phyloP scores from a whole-genome alignment of 768 basidiomycete species.

The Chalciporus sphaerocephalus region DNA sequence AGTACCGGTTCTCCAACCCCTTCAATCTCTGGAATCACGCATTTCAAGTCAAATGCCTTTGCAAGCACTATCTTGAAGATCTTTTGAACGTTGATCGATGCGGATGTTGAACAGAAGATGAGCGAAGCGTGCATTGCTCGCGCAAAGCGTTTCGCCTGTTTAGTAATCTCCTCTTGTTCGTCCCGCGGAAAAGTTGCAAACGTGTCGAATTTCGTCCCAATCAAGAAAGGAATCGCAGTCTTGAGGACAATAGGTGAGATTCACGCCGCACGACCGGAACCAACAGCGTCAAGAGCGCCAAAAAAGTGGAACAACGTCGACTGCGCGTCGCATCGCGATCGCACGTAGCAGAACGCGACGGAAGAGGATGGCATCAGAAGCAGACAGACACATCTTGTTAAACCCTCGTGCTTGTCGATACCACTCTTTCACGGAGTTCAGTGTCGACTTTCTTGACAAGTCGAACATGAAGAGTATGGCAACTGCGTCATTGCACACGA shows the following conservation, averaged over 20 bases:
- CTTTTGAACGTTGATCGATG: conserved; percentile 99
- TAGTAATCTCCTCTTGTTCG: conserved; percentile 99
- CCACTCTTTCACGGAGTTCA: conserved; percentile 99
- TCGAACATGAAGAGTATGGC: conserved; percentile 99
- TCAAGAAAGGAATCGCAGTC: conserved; percentile 98
- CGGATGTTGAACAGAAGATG: conserved; percentile 98
- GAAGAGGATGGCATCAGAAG: not conserved
- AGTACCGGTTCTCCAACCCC: conserved; percentile 94
- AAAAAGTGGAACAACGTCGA: not conserved
- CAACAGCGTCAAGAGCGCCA: conserved; percentile 2
- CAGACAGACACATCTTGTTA: conserved; percentile 72
- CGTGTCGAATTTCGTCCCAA: conserved; percentile 97
- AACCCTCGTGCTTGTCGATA: conserved; percentile 98
- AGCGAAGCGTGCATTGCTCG: conserved; percentile 99
- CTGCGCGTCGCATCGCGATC: not conserved
- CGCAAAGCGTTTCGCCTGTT: conserved; percentile 97
- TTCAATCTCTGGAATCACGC: conserved; percentile 96
- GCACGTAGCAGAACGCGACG: not conserved
- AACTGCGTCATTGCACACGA: conserved; percentile 99
- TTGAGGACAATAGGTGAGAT: conserved; percentile 32
- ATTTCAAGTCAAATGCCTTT: conserved; percentile 98
- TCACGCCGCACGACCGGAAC: conserved; percentile 4
- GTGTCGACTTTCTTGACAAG: conserved; percentile 91
- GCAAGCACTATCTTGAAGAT: conserved; percentile 98
- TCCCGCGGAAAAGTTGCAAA: conserved; percentile 94